Evolutionary conservation across 192 early-diverging fungal genomes (phyloP).

Genomic region (Podila minutissima): DNA sequence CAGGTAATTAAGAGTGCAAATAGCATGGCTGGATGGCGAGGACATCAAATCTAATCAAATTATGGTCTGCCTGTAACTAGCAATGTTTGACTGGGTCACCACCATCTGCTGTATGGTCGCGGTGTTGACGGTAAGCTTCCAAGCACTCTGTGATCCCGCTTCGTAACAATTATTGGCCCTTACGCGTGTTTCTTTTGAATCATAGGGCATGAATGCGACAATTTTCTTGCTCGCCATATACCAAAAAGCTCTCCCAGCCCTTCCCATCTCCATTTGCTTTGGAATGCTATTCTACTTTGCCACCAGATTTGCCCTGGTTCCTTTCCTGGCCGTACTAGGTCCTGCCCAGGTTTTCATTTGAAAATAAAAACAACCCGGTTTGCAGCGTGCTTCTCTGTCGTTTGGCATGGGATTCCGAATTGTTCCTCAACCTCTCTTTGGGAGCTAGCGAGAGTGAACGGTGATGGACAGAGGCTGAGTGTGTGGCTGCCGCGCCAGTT

Average conservation of each 20-base stretch:
- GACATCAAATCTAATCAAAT: not conserved
- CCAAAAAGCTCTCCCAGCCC: slow-evolving; percentile 84
- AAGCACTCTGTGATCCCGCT: not conserved
- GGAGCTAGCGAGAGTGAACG: too few species aligned
- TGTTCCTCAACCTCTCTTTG: too few species aligned
- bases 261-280: slow-evolving; percentile 89
- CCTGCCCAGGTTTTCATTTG: slow-evolving; percentile 34
- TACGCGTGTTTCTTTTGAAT: not conserved
- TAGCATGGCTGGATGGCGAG: not conserved
- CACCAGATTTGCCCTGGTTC: slow-evolving; percentile 59
- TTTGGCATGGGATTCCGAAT: too few species aligned
- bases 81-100: slow-evolving; percentile 86
- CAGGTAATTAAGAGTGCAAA: slow-evolving; percentile 58
- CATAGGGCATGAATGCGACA: slow-evolving; percentile 80
- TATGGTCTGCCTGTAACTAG: slow-evolving; percentile 14
- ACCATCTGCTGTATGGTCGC: slow-evolving; percentile 80
- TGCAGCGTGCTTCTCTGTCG: too few species aligned
- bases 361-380: not conserved
- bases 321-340: slow-evolving; percentile 48
- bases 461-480: too few species aligned
- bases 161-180: not conserved
- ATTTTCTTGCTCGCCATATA: slow-evolving; percentile 87
- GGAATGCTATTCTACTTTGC: slow-evolving; percentile 86
- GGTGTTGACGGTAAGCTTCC: slow-evolving; percentile 67
- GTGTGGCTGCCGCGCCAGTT: too few species aligned